Percentiles rank a stretch among this genome's conserved stretches.
These are phyloP conservation scores for Moricandia moricandioides DNA, from an alignment of 345 rosid species.

Conservation along the genomic window DNA sequence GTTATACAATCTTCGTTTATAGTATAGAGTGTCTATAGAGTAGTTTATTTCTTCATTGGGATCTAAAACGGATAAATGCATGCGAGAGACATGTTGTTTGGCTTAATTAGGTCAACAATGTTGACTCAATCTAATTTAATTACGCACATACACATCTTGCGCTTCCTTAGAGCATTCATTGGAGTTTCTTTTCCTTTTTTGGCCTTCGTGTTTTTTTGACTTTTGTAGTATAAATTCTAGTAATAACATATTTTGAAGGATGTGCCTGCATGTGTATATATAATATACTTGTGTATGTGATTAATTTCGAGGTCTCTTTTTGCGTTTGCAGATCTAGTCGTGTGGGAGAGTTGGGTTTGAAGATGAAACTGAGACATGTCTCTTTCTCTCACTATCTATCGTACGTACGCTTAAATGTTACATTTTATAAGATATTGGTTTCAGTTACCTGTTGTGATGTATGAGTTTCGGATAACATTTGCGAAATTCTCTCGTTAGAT, in stretches of 20 bases:
- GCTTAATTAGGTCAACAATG: slow-evolving; percentile 34
- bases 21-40: neutral
- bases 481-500: slow-evolving; percentile 22
- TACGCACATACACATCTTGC: slow-evolving; percentile 26
- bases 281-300: neutral
- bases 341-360: slow-evolving; percentile 25
- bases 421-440: slow-evolving; percentile 19
- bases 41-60: slow-evolving; percentile 38
- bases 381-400: slow-evolving; percentile 29
- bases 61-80: slow-evolving; percentile 45
- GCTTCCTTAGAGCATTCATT: slow-evolving; percentile 34
- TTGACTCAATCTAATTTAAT: slow-evolving; percentile 36
- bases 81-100: slow-evolving; percentile 45
- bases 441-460: slow-evolving; percentile 30
- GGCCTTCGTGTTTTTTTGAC: slow-evolving; percentile 42
- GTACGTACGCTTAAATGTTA: slow-evolving; percentile 26
- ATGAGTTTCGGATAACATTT: slow-evolving; percentile 27
- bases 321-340: slow-evolving; percentile 43
- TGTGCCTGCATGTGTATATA: slow-evolving; percentile 33
- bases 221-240: slow-evolving; percentile 26
- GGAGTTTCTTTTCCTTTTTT: slow-evolving; percentile 10
- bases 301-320: slow-evolving; percentile 20
- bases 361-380: slow-evolving; percentile 22
- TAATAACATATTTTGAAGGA: slow-evolving; percentile 21
- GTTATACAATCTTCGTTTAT: slow-evolving; percentile 13